phyloP scores from a whole-genome alignment of 2,329 filamentous ascomycete genomes.

The Alternaria sp. region DNA sequence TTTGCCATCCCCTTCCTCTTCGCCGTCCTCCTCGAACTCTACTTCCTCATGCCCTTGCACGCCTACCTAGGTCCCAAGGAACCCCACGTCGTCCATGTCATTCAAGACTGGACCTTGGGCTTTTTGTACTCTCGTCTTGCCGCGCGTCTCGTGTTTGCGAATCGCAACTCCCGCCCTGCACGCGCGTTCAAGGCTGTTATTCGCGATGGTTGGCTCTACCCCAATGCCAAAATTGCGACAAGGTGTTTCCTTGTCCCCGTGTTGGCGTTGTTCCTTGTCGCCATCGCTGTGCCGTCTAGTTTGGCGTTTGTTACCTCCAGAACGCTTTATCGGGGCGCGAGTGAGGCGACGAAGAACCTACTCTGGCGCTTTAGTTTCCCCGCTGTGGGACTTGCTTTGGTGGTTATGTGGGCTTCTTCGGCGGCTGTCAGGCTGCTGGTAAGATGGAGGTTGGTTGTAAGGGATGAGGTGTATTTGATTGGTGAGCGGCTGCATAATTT shows the following conservation, averaged over 20 bases:
- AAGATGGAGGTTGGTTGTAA: constrained; percentile 80
- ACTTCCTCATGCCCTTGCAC: constrained; percentile 85
- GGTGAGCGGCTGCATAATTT: constrained; percentile 96
- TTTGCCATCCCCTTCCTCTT: constrained; percentile 84
- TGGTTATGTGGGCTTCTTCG: constrained; percentile 61
- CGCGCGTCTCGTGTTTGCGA: constrained; percentile 72
- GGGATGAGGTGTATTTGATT: constrained; percentile 96
- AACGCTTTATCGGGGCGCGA: constrained; percentile 50
- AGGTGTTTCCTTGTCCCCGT: constrained; percentile 86
- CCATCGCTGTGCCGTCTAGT: constrained; percentile 71
- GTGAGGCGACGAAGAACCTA: constrained; percentile 59
- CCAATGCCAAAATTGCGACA: constrained; percentile 81
- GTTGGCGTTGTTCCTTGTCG: constrained; percentile 66
- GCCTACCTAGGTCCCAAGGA: constrained; percentile 67
- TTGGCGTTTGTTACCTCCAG: constrained; percentile 64
- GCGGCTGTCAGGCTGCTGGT: constrained; percentile 67
- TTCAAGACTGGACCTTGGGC: constrained; percentile 94
- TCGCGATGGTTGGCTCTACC: constrained; percentile 75
- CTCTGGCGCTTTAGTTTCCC: constrained; percentile 80
- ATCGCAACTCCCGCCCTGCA: constrained; percentile 75
- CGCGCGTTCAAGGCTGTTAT: constrained; percentile 78
- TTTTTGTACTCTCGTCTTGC: constrained; percentile 88
- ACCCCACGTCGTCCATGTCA: constrained; percentile 79
- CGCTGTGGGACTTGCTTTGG: constrained; percentile 58
- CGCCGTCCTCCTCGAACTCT: constrained; percentile 84